Conservation (phyloP, 2,329 filamentous ascomycete genomes). For the Cadophora luteo-olivacea region DNA sequence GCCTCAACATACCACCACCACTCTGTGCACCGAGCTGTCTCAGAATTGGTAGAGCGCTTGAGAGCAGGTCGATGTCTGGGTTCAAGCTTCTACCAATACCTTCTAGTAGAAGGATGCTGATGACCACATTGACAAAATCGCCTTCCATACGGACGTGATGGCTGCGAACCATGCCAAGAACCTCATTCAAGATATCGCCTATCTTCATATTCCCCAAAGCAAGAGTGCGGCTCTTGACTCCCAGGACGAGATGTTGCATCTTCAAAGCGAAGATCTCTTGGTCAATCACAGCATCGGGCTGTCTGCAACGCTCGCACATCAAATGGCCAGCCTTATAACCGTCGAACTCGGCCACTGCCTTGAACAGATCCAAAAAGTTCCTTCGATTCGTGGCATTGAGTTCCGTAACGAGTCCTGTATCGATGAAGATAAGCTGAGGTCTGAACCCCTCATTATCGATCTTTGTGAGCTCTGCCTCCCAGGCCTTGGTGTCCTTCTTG, state of each 20-base stretch:
- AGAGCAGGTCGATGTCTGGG: conserved; percentile 85
- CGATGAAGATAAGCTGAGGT: conserved; percentile 96
- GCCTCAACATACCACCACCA: conserved; percentile 71
- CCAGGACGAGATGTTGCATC: conserved; percentile 95
- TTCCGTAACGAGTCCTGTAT: conserved; percentile 94
- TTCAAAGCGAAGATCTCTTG: conserved; percentile 90
- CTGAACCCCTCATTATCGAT: conserved; percentile 89
- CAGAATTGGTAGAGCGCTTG: conserved; percentile 86
- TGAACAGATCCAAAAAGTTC: conserved; percentile 97
- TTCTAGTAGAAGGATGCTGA: conserved; percentile 91
- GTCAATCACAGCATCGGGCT: conserved; percentile 88
- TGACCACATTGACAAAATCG: conserved; percentile 97
- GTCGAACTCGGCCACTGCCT: conserved; percentile 93
- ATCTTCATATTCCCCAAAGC: conserved; percentile 95
- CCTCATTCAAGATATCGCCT: conserved; percentile 90
- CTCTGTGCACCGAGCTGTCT: conserved; percentile 84
- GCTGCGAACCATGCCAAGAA: conserved; percentile 86
- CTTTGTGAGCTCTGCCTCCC: conserved; percentile 75
- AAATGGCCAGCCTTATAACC: conserved; percentile 93
- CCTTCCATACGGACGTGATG: conserved; percentile 96
- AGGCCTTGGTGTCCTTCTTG: conserved; percentile 67
- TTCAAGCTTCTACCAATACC: conserved; percentile 90
- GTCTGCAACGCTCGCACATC: conserved; percentile 94
- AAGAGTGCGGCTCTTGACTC: conserved; percentile 89
- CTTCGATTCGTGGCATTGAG: conserved; percentile 83